Evolutionary conservation across 768 basidiomycete species (phyloP), one percentile per base, ranked within the genome.

Genomic region (Russula sp.): DNA sequence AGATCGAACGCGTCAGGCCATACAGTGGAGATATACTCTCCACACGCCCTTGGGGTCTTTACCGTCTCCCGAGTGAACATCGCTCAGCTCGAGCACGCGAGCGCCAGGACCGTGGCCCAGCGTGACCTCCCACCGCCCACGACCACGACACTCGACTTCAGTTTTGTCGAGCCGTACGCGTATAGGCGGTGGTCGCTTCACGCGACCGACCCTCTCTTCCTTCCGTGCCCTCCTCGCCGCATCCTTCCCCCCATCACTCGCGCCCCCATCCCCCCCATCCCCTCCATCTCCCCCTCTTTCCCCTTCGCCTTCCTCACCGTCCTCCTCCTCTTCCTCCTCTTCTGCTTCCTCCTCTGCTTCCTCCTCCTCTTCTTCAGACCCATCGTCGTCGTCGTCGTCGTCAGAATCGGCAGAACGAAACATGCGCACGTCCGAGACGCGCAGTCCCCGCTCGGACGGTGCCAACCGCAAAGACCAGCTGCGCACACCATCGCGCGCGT

Each of bases 401-500:
- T 78, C 80, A 22, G 79, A 83, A 13, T 86, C 87, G 20, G 83
- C 83, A 13, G 80, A 81, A 34, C 75, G 76, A 36, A 83, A 65
- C 58, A 85, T 85, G 22, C 72, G 73, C 51, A 89, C 74, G 58
- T 82, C 78, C 47, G 75, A 75, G 41, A 92, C 70, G 59, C 78
- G 71, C 18, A 92, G 56, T 3, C 76, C 78, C 3, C 78, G 78
- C 69, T 92, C 90, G 9, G 77, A 79, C 1, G 75, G 75, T 10
- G 76, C 75, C 38, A 91, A 76, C 50, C 84, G 78, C 71, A 90
- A 75, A 5, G 83, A 81, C 90, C 90, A 92, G 39, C 74, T 81
- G 69, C 80, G 83, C 51, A 92, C 90, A 5, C 89, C 87, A 56
- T 90, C 87, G 46, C 77, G 77, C 58, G 83, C 74, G 67, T 89